A percentile compares a stretch with the other conserved stretches of the same genome.
These are phyloP conservation scores for Phialophora macrospora DNA, from an alignment of 2,329 filamentous ascomycete genomes.

Conservation along the genomic window DNA sequence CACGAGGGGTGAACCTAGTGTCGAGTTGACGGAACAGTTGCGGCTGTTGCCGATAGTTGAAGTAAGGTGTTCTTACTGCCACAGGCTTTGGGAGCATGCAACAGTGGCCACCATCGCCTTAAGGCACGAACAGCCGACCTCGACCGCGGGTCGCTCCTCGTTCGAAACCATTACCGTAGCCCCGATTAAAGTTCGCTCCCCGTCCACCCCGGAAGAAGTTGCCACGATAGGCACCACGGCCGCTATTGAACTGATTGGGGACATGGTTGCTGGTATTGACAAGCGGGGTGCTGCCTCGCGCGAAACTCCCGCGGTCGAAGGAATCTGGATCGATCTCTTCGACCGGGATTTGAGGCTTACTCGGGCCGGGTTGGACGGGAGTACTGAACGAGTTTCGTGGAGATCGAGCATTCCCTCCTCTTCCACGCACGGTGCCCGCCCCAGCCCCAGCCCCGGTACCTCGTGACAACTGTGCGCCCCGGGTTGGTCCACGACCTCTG, in stretches of 20 bases:
- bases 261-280: conserved; percentile 34
- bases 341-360: conserved; percentile 49
- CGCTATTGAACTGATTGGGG: conserved; percentile 21
- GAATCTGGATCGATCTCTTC: conserved; percentile 56
- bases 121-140: conserved; percentile 41
- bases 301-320: conserved; percentile 48
- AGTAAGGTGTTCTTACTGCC: conserved; percentile 21
- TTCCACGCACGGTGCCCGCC: conserved; percentile 23
- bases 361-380: conserved; percentile 18
- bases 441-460: conserved; percentile 21
- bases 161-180: conserved; percentile 33
- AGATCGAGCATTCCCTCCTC: conserved; percentile 24
- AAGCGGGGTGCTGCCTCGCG: conserved; percentile 38
- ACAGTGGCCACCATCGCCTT: conserved; percentile 13
- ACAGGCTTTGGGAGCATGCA: conserved; percentile 12
- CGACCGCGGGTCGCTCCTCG: conserved; percentile 37
- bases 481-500: conserved; percentile 32
- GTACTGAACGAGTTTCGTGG: conserved; percentile 35
- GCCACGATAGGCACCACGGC: conserved; percentile 26
- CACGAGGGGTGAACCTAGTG: not conserved
- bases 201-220: conserved; percentile 26
- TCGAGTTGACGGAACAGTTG: not conserved
- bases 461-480: conserved; percentile 23
- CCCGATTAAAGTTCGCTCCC: conserved; percentile 28
- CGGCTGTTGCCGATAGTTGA: conserved; percentile 17